Evolutionary conservation across 2,329 filamentous ascomycete species (phyloP).

Genomic region (Paecilomyces niveus): DNA sequence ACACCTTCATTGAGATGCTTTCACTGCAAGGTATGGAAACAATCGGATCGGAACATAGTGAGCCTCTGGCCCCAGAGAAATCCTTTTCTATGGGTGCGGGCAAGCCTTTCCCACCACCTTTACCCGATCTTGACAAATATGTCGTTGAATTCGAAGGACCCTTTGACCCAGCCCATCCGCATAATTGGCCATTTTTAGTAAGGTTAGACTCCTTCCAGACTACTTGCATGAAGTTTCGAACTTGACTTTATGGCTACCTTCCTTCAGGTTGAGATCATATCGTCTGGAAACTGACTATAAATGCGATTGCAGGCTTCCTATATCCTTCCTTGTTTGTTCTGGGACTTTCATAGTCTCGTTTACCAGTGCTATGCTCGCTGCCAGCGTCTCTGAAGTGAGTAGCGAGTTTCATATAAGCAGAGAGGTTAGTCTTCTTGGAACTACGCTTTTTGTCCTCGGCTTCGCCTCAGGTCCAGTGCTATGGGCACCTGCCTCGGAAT

Average conservation of each 20-base stretch:
- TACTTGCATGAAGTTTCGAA: no score
- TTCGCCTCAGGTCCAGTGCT: slow-evolving; percentile 56
- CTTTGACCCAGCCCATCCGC: slow-evolving; percentile 45
- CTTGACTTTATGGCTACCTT: no score
- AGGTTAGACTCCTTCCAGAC: slow-evolving; percentile 24
- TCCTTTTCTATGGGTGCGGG: not conserved
- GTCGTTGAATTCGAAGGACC: slow-evolving; percentile 49
- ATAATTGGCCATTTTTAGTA: slow-evolving; percentile 43
- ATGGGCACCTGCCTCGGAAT: slow-evolving; percentile 57
- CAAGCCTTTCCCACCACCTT: slow-evolving; percentile 42
- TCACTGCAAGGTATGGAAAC: not conserved
- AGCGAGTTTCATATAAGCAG: slow-evolving; percentile 39
- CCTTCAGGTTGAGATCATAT: no score
- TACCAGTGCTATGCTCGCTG: slow-evolving; percentile 59
- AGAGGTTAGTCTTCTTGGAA: slow-evolving; percentile 40
- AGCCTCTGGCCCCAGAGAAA: not conserved
- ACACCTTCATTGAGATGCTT: no score
- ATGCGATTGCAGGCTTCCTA: slow-evolving; percentile 10
- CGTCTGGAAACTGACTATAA: no score
- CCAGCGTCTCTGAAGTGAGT: slow-evolving; percentile 52
- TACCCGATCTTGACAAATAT: slow-evolving; percentile 45
- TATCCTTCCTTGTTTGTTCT: slow-evolving; percentile 28
- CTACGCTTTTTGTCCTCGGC: slow-evolving; percentile 44
- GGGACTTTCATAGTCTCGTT: slow-evolving; percentile 47
- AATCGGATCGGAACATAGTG: not conserved